phyloP scores from a whole-genome alignment of 306 rosid species.

The Canavalia ensiformis region DNA sequence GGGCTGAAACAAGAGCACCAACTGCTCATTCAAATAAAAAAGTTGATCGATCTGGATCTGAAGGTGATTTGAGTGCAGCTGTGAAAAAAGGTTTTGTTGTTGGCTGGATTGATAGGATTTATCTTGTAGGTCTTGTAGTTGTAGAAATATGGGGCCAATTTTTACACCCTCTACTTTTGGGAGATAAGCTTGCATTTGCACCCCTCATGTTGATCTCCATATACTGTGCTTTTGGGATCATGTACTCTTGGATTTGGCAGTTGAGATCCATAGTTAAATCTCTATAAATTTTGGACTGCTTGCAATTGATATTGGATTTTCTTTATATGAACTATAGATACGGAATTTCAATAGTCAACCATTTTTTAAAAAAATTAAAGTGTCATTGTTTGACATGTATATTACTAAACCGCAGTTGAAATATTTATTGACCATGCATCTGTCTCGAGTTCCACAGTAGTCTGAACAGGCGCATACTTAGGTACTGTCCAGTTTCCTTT shows the following conservation, averaged over 20 bases:
- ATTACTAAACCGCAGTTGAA: not conserved
- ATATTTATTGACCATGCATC: no score
- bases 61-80: slow-evolving; percentile 35
- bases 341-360: not conserved
- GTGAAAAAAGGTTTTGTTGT: slow-evolving; percentile 54
- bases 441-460: not conserved
- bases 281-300: slow-evolving; percentile 29
- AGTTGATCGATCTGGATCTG: slow-evolving; percentile 31
- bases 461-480: not conserved
- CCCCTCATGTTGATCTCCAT: slow-evolving; percentile 85
- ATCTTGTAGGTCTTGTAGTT: slow-evolving; percentile 70
- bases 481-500: not conserved
- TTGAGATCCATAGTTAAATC: slow-evolving; percentile 62
- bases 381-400: not conserved
- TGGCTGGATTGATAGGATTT: slow-evolving; percentile 63
- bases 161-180: slow-evolving; percentile 78
- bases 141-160: slow-evolving; percentile 87
- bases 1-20: slow-evolving; percentile 44
- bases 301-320: not conserved
- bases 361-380: not conserved
- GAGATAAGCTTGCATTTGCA: slow-evolving; percentile 73
- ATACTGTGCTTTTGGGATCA: slow-evolving; percentile 76
- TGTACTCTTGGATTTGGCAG: slow-evolving; percentile 95
- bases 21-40: slow-evolving; percentile 41
- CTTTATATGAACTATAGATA: not conserved